phyloP scores from a whole-genome alignment of 257 asterid species.

The Jasminum sambac region DNA sequence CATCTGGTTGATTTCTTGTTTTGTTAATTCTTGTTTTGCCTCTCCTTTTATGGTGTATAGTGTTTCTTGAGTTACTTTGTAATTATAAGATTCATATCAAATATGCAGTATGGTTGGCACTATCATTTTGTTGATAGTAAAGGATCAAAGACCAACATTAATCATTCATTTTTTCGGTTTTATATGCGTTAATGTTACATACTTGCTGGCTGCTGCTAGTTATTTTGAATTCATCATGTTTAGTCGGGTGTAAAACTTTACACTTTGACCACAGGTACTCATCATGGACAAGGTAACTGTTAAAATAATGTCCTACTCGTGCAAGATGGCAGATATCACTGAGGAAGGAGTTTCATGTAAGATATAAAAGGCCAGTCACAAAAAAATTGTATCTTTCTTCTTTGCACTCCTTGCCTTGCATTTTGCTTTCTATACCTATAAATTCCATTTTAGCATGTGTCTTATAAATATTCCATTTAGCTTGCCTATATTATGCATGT shows the following conservation, averaged over 20 bases:
- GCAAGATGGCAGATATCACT: constrained; percentile 98
- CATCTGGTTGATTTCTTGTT: neutral
- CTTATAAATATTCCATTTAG: constrained; percentile 11
- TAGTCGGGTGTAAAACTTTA: constrained; percentile 27
- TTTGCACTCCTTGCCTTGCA: constrained; percentile 11
- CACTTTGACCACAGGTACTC: constrained; percentile 68
- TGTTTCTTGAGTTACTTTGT: too few relatives aligned
- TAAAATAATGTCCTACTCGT: constrained; percentile 86
- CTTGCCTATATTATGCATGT: neutral
- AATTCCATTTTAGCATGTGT: constrained; percentile 20
- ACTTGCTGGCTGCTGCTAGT: neutral
- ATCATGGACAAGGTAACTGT: constrained; percentile 96
- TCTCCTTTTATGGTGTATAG: neutral
- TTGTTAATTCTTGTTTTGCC: neutral
- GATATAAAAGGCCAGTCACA: constrained; percentile 66
- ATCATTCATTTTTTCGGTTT: neutral
- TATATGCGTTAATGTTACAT: neutral
- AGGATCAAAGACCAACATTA: neutral
- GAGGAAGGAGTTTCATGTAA: constrained; percentile 99
- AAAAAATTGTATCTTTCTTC: constrained; percentile 33
- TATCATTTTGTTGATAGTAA: neutral
- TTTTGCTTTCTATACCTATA: constrained; percentile 17
- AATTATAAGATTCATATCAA: neutral
- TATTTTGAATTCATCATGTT: constrained; percentile 9
- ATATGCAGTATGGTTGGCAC: neutral